phyloP scores from a whole-genome alignment of 352 stramenopile species.

The Thalassiosira livingstoniorum region DNA sequence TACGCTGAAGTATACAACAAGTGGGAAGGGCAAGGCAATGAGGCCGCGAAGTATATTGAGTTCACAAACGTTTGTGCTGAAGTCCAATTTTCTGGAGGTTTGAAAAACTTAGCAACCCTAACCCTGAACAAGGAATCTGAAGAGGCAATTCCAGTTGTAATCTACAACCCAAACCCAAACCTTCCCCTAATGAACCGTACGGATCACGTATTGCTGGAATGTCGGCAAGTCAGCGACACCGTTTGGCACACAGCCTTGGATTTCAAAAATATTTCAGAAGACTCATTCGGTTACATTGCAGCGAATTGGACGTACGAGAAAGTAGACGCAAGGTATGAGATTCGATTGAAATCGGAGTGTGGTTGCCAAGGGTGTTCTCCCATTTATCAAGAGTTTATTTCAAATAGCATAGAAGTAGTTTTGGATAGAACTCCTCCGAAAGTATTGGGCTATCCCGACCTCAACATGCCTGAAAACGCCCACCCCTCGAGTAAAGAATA shows the following conservation, averaged over 20 bases:
- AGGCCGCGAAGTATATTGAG: not conserved
- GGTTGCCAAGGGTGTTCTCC: too few species aligned
- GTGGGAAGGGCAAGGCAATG: too few species aligned
- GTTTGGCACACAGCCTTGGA: too few species aligned
- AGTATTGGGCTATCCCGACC: not conserved
- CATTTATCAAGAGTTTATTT: not conserved
- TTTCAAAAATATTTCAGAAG: too few species aligned
- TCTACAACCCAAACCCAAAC: constrained; percentile 19
- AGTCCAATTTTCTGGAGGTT: constrained; percentile 20
- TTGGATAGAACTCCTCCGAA: not conserved
- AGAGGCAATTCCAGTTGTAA: not conserved
- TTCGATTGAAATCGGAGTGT: too few species aligned
- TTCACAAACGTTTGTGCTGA: constrained; percentile 22
- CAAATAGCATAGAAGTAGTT: not conserved
- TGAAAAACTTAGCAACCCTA: not conserved
- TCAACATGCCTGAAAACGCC: not conserved
- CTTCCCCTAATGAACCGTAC: not conserved
- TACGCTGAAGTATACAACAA: constrained; percentile 14
- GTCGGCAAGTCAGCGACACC: too few species aligned
- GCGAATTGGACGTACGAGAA: too few species aligned
- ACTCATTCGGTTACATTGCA: too few species aligned
- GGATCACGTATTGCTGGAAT: too few species aligned
- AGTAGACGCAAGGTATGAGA: too few species aligned
- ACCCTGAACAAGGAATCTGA: constrained; percentile 4
- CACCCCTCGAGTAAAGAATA: not conserved